phyloP scores from a whole-genome alignment of 2,329 filamentous ascomycete genomes.

The Zymoseptoria tritici region DNA sequence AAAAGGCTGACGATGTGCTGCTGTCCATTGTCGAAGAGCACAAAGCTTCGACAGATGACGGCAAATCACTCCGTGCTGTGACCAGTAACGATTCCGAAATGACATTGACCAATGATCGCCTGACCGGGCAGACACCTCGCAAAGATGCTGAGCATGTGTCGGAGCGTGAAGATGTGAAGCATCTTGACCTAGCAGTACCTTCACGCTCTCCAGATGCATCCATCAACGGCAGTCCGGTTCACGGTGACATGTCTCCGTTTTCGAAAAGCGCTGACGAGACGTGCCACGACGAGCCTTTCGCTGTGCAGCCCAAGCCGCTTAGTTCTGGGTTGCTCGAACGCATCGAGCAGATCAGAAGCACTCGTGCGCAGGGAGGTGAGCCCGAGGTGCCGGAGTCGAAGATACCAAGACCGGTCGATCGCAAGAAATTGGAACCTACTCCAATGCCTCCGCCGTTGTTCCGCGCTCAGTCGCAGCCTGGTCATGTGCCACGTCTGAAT shows the following conservation, averaged over 20 bases:
- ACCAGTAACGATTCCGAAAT: constrained; percentile 11
- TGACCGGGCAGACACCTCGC: constrained; percentile 21
- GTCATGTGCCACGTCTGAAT: constrained; percentile 19
- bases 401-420: constrained; percentile 29
- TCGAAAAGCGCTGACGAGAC: not conserved
- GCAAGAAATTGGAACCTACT: constrained; percentile 23
- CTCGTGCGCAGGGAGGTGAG: constrained; percentile 16
- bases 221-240: not conserved
- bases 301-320: constrained; percentile 28
- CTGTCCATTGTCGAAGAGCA: constrained; percentile 61
- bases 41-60: constrained; percentile 19
- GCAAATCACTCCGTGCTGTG: constrained; percentile 11
- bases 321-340: constrained; percentile 30
- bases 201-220: constrained; percentile 23
- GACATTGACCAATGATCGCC: constrained; percentile 12
- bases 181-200: constrained; percentile 54
- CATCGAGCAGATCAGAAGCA: constrained; percentile 32
- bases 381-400: constrained; percentile 25
- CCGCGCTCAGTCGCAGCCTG: constrained; percentile 46
- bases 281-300: constrained; percentile 21
- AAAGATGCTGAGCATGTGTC: constrained; percentile 27
- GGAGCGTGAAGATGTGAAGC: constrained; percentile 50
- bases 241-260: not conserved
- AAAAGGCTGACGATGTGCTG: constrained; percentile 58
- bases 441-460: constrained; percentile 41